Conservation (phyloP, 371 early-diverging fungal genomes). For the Gilbertella persicaria region DNA sequence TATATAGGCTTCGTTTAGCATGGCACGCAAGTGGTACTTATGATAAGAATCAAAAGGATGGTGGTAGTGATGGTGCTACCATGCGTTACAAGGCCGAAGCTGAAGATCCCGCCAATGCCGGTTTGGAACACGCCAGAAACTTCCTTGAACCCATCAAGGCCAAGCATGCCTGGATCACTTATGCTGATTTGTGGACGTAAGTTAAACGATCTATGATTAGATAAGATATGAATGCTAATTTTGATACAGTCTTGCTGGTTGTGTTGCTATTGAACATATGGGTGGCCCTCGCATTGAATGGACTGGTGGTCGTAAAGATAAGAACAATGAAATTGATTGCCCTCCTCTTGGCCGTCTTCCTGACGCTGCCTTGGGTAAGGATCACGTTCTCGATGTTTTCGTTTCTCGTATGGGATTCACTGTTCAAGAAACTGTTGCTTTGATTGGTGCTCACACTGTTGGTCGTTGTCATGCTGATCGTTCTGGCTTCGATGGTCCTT, state of each 20-base stretch:
- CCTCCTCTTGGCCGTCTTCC: constrained; percentile 88
- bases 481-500: constrained; percentile 86
- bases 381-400: constrained; percentile 77
- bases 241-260: constrained; percentile 68
- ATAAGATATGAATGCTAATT: constrained; percentile 42
- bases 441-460: constrained; percentile 88
- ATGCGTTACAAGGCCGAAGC: constrained; percentile 74
- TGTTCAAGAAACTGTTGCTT: constrained; percentile 77
- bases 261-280: constrained; percentile 80
- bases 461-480: constrained; percentile 86
- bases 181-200: constrained; percentile 86
- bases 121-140: constrained; percentile 72
- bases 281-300: constrained; percentile 81
- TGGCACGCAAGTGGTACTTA: constrained; percentile 90
- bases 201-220: constrained; percentile 38
- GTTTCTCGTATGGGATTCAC: constrained; percentile 79
- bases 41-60: constrained; percentile 65
- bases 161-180: constrained; percentile 69
- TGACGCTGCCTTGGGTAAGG: constrained; percentile 75
- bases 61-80: constrained; percentile 84
- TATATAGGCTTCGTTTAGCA: constrained; percentile 68
- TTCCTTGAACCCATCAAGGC: constrained; percentile 78
- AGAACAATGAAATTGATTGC: constrained; percentile 47
- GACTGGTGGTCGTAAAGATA: constrained; percentile 80
- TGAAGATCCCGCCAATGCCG: constrained; percentile 78